Base-by-base conservation (phyloP, 352 stramenopile genomes). In the Pythium brachiatum region DNA sequence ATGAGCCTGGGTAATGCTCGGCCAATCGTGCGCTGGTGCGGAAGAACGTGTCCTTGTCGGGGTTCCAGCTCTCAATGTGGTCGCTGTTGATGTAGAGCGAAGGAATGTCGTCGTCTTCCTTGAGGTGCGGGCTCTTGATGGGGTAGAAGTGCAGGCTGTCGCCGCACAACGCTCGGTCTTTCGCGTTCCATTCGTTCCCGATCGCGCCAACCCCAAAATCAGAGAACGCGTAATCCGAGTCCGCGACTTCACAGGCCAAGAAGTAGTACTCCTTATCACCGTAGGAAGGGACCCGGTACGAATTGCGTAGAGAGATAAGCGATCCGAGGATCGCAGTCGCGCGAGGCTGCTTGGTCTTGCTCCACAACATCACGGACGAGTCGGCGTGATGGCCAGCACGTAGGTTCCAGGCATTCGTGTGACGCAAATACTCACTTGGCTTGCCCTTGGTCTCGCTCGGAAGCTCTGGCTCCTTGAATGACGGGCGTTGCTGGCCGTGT, bases 181-280 rank as follows among this genome's bases (percentile, higher is more conserved):
- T 43, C 12, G 72, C 58, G 11, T 57, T 65, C 43, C 75, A 57
- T 6, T 89, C 81, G 23, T 48, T 65, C 39, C 79, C 83, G 23
- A 84, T 75, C 11, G 70, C 62, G 12, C 81, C 83, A 7, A 89
- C 78, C 16, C 72, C 81, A 54, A 78, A 87, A 48, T 90, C 73
- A 0, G 81, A 90, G 54, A 92, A 89, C 3, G 69, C 58, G 57
- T 89, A 92, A 60, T 81, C 62, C 6, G 81, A 84, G 60, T 93
- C 81, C 0, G 83, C 79, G 2, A 93, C 64, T 43, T 93, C 83
- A 38, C 66, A 82, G 0, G 83, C 81, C 12, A 89, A 46, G 58
- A 89, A 90, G 60, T 88, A 93, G n/a, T 90, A 65, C 50, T 93
- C 81, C 58, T 93, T 93, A 53, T 91, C 83, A 3, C 81, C 78